Base-by-base conservation (phyloP, 225 moss, liverwort and hornwort species). In the Pseudoscleropodium purum region DNA sequence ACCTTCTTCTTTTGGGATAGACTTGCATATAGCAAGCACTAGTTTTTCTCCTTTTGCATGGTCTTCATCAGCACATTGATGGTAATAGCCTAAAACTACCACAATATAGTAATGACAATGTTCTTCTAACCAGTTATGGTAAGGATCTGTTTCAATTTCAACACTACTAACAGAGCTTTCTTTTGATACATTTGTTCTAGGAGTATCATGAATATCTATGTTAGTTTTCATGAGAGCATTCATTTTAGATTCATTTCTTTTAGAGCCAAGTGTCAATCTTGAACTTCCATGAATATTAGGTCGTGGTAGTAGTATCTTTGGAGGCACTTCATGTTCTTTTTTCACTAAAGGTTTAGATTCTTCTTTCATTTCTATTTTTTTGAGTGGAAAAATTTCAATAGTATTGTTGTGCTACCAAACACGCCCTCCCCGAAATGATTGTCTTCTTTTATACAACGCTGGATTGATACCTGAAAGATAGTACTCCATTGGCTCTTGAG, bases 51-150 rank as follows among this genome's bases (percentile, higher is more conserved):
- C 69, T 73, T 85, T 93, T 26, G 69, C 43, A 52, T 79, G 75
- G 9, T 85, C 62, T 82, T 94, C 67, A 85, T 86, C 1, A 7
- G 57, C 79, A 61, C 83, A 87, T 91, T 90, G 87, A 57, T 92
- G 90, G 33, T 91, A 84, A 81, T 90, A 89, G 4, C 90, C 94
- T 51, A 91, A 69, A 54, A 81, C 64, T 43, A 94, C 83, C 39
- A 93, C 36, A 68, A 94, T 66, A 18, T 94, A 94, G 61, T 93
- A 88, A 47, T 92, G 90, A 61, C 92, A 92, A n/a, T 54, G 75
- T 45, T 91, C 91, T 75, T 90, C 87, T 67, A 94, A 49, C 31
- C 37, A 37, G 11, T 94, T 91, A 3, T 60, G 27, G 45, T 91
- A 94, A 59, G 90, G 86, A 69, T 93, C 52, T 27, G 0, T 19